Percentiles rank a stretch among this genome's conserved stretches.
These are phyloP conservation scores for Trichosporon sp. DNA, from an alignment of 1,284 basidiomycete genomes.

Conservation along the genomic window DNA sequence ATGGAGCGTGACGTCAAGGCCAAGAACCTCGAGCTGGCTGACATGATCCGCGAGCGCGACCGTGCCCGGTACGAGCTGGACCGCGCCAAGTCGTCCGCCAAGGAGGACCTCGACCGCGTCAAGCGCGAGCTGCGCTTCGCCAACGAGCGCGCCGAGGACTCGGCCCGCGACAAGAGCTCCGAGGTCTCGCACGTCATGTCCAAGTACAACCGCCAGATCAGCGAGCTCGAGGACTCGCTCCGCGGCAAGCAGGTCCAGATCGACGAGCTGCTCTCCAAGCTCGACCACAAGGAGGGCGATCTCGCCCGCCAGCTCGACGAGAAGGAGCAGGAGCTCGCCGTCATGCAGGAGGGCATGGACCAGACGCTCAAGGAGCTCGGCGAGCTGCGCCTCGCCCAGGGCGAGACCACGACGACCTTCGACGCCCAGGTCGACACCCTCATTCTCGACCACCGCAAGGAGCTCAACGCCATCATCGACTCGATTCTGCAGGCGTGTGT, in stretches of 20 bases:
- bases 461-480: conserved; percentile 97
- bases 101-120: conserved; percentile 90
- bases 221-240: conserved; percentile 90
- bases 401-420: conserved; percentile 78
- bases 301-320: conserved; percentile 80
- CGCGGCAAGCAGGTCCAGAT: conserved; percentile 92
- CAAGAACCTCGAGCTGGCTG: conserved; percentile 96
- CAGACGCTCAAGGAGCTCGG: conserved; percentile 83
- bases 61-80: conserved; percentile 96
- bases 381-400: conserved; percentile 80
- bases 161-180: conserved; percentile 82
- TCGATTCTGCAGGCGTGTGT: conserved; percentile 96
- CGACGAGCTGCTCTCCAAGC: conserved; percentile 76
- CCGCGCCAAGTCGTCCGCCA: conserved; percentile 86
- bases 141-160: conserved; percentile 96
- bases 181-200: conserved; percentile 83
- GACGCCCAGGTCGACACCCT: conserved; percentile 95
- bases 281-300: conserved; percentile 70
- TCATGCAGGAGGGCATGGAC: conserved; percentile 96
- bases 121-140: conserved; percentile 92
- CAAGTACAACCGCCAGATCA: conserved; percentile 94
- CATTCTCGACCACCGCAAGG: conserved; percentile 95
- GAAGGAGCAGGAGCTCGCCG: conserved; percentile 93
- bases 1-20: conserved; percentile 98
- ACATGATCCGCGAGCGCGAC: conserved; percentile 98